Evolutionary conservation across 148 eudicot species (phyloP).

Genomic region (Diospyros lotus): DNA sequence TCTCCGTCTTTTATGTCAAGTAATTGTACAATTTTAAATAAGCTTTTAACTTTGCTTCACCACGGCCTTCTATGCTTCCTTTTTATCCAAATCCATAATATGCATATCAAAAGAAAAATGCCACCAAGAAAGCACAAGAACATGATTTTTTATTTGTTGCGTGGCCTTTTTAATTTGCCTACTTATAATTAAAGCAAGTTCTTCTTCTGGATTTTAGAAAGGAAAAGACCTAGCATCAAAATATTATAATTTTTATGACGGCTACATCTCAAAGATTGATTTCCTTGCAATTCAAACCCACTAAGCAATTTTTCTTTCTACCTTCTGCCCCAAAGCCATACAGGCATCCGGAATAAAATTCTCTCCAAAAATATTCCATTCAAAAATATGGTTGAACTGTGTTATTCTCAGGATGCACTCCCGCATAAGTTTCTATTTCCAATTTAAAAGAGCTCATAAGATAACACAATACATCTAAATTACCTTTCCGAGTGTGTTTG

Average conservation of each 20-base stretch:
- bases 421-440: neutral
- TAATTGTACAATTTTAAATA: no score
- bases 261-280: no score
- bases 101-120: neutral
- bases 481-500: constrained; percentile 94
- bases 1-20: no score
- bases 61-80: no score
- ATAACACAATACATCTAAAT: neutral
- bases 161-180: no score
- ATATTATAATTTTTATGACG: no score
- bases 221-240: no score
- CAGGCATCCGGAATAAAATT: neutral
- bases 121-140: neutral
- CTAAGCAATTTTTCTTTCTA: neutral
- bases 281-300: neutral
- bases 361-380: constrained; percentile 2
- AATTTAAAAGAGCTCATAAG: neutral
- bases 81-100: neutral
- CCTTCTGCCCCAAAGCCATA: neutral
- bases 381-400: neutral
- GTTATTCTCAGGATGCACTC: neutral
- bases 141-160: neutral
- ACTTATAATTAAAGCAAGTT: neutral
- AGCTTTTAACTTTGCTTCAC: no score
- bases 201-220: neutral